These are phyloP conservation scores for Thermoascus crustaceus DNA, from an alignment of 2,329 filamentous ascomycete species.

Conservation along the genomic window DNA sequence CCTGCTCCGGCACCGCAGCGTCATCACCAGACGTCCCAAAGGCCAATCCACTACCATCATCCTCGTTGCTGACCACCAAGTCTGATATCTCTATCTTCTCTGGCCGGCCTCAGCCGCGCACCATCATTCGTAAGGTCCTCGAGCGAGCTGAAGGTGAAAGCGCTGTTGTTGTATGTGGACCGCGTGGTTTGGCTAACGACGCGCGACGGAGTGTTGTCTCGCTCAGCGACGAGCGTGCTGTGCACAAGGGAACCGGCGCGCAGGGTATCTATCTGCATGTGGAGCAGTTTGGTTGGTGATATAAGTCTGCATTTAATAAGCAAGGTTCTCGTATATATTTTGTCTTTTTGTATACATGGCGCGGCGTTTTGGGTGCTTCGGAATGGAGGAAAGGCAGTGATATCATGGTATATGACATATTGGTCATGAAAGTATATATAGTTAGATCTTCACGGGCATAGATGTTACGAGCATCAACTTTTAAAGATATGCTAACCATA, in stretches of 20 bases:
- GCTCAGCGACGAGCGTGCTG: constrained; percentile 56
- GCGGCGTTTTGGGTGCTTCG: not conserved
- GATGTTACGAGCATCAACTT: too few species aligned
- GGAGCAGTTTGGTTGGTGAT: constrained; percentile 46
- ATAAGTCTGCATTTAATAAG: too few species aligned
- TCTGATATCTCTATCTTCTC: constrained; percentile 27
- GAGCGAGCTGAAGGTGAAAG: constrained; percentile 55
- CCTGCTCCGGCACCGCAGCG: constrained; percentile 24
- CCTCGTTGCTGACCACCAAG: constrained; percentile 5
- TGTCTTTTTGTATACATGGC: not conserved
- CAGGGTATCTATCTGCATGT: constrained; percentile 56
- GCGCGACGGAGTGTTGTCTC: constrained; percentile 48
- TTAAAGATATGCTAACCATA: too few species aligned
- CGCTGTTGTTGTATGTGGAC: constrained; percentile 56
- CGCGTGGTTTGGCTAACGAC: constrained; percentile 46
- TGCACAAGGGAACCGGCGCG: constrained; percentile 59
- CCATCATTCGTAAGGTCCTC: constrained; percentile 47
- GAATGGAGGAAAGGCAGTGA: too few species aligned
- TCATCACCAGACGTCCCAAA: constrained; percentile 7
- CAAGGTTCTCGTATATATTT: constrained; percentile 1
- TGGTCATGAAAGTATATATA: too few species aligned
- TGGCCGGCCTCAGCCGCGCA: constrained; percentile 45
- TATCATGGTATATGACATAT: too few species aligned
- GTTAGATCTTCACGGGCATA: too few species aligned
- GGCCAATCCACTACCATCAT: constrained; percentile 5